Percentiles rank a stretch among this genome's conserved stretches.
These are phyloP conservation scores for Lachnellula cervina DNA, from an alignment of 2,329 filamentous ascomycete species.

Conservation along the genomic window DNA sequence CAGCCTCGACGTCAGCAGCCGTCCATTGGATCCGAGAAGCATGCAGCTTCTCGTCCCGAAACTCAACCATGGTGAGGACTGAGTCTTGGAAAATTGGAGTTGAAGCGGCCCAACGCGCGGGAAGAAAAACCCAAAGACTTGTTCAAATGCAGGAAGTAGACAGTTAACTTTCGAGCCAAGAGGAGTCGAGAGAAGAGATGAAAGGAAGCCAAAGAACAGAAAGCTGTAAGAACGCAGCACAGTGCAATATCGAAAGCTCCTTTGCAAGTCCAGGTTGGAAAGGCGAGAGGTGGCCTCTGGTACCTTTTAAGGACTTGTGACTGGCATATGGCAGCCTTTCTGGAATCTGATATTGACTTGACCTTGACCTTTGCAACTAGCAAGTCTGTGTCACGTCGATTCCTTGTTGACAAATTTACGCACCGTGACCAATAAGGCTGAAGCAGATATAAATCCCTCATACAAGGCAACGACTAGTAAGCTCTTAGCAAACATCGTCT, in stretches of 20 bases:
- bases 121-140: neutral
- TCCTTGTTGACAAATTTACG: neutral
- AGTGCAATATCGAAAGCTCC: neutral
- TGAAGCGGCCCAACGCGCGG: neutral
- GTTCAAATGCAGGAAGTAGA: neutral
- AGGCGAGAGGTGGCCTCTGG: neutral
- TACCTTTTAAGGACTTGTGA: neutral
- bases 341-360: neutral
- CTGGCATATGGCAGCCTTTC: neutral
- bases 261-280: neutral
- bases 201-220: neutral
- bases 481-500: neutral
- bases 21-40: conserved; percentile 24
- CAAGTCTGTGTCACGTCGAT: neutral
- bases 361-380: neutral
- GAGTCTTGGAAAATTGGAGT: neutral
- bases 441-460: neutral
- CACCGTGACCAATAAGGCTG: neutral
- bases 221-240: neutral
- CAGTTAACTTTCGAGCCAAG: neutral
- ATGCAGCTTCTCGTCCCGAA: conserved; percentile 18
- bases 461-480: neutral
- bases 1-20: conserved; percentile 21
- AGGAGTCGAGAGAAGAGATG: neutral
- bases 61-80: conserved; percentile 18